Evolutionary conservation across 257 asterid genomes (phyloP), one percentile per base, ranked within the genome.

Genomic region (Nicotiana attenuata): DNA sequence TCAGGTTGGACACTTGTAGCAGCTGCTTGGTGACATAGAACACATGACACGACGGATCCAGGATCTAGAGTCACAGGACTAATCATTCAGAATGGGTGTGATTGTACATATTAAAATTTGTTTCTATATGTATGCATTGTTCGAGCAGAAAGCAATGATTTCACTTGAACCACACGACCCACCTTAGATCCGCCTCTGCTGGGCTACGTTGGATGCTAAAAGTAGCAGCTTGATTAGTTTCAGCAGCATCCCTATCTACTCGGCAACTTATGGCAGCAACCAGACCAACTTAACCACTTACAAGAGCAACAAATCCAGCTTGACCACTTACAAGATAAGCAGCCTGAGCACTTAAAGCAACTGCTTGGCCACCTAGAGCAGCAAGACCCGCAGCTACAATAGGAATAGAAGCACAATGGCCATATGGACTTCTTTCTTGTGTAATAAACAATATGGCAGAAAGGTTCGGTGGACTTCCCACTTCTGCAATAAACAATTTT

Each of bases 261-360:
- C 1, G 59, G 16, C 20, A n/a, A 71, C 78, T 71, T 45, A 6
- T 2, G 78, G 38, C 3, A 71, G 15, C 60, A 71, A 71, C 35
- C 47, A 45, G 22, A 71, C 41, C 79, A 45, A 15, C 79, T 47
- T 73, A 50, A 20, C 65, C 65, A n/a, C 65, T 60, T 60, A 20
- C 29, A 20, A 20, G 10, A 68, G 22, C 13, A 71, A 45, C 78
- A 71, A 5, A 11, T 41, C 78, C 78, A 69, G 35, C 3, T 41
- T 71, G 59, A 8, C 78, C 78, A 45, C 59, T 45, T 71, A 45
- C 78, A 71, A 71, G 78, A 71, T 6, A 47, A 73, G 35, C 61
- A 73, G 3, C 78, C 20, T 14, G 78, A 14, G 60, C 38, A 45
- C 78, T 45, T 22, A 73, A 1, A 73, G 7, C 60, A 73, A 14